Percentiles rank a stretch among this genome's conserved stretches.
phyloP scores from a whole-genome alignment of 1,284 basidiomycete species.

The Ustilago cynodontis region DNA sequence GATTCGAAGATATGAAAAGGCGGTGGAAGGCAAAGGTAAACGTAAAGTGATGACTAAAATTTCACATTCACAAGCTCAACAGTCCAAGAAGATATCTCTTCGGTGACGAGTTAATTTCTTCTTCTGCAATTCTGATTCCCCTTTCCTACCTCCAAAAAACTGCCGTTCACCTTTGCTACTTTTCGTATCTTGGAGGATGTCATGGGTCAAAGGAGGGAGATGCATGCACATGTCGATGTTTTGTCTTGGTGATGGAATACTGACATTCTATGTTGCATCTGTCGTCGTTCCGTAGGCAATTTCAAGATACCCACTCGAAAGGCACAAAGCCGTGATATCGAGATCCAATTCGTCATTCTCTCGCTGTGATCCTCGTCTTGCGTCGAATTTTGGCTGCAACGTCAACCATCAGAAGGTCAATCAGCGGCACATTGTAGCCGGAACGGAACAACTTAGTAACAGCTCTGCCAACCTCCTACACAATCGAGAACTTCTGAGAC shows the following conservation, averaged over 20 bases:
- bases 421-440: too few relatives aligned
- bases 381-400: too few relatives aligned
- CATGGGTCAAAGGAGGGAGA: background rate
- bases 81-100: conserved; percentile 34
- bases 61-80: conserved; percentile 61
- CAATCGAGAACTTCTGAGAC: too few relatives aligned
- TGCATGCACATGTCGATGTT: background rate
- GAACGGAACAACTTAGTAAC: too few relatives aligned
- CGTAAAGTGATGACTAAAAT: conserved; percentile 49
- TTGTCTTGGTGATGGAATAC: background rate
- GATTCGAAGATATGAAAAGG: background rate
- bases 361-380: too few relatives aligned
- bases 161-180: too few relatives aligned
- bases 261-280: background rate
- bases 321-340: too few relatives aligned
- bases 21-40: background rate
- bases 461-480: too few relatives aligned
- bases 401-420: too few relatives aligned
- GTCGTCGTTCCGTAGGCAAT: background rate
- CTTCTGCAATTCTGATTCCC: conserved; percentile 61
- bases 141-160: background rate
- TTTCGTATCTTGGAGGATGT: background rate
- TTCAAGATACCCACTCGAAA: background rate
- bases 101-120: conserved; percentile 55
- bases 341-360: too few relatives aligned